Conservation (phyloP, 2,329 filamentous ascomycete species). For the Claviceps sp. region DNA sequence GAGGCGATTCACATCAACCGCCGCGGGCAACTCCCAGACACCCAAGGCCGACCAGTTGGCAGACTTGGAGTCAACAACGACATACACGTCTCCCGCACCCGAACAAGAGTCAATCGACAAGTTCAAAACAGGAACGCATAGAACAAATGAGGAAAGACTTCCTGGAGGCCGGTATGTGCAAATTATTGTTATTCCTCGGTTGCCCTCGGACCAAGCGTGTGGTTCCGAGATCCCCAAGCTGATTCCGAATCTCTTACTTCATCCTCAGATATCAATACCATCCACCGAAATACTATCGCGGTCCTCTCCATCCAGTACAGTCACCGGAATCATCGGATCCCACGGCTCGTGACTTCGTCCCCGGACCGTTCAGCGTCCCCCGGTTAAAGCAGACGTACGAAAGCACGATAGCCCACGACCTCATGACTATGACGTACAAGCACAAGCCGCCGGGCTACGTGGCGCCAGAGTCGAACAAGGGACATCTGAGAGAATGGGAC, state of each 20-base stretch:
- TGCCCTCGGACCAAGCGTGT: no score
- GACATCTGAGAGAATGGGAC: conserved; percentile 73
- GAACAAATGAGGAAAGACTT: conserved; percentile 24
- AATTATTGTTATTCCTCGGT: not conserved
- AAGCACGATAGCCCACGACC: conserved; percentile 71
- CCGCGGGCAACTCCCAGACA: conserved; percentile 20
- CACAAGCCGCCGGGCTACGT: conserved; percentile 70
- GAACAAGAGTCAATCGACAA: conserved; percentile 23
- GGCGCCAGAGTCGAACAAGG: conserved; percentile 30
- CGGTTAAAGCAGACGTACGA: conserved; percentile 85
- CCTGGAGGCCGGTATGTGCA: conserved; percentile 32
- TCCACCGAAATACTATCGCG: conserved; percentile 87
- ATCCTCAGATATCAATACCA: conserved; percentile 82
- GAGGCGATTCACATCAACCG: conserved; percentile 34
- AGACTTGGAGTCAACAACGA: conserved; percentile 39
- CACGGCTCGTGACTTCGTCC: conserved; percentile 72
- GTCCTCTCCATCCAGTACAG: conserved; percentile 84
- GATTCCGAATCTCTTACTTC: not conserved
- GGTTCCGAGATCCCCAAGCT: not conserved
- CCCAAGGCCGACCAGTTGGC: conserved; percentile 18
- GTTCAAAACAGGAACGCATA: conserved; percentile 26
- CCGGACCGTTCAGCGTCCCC: conserved; percentile 80
- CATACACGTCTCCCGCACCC: conserved; percentile 29
- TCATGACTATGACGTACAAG: conserved; percentile 77
- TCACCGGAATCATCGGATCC: conserved; percentile 78